phyloP scores from a whole-genome alignment of 768 basidiomycete species.

The Chalciporus chontae region DNA sequence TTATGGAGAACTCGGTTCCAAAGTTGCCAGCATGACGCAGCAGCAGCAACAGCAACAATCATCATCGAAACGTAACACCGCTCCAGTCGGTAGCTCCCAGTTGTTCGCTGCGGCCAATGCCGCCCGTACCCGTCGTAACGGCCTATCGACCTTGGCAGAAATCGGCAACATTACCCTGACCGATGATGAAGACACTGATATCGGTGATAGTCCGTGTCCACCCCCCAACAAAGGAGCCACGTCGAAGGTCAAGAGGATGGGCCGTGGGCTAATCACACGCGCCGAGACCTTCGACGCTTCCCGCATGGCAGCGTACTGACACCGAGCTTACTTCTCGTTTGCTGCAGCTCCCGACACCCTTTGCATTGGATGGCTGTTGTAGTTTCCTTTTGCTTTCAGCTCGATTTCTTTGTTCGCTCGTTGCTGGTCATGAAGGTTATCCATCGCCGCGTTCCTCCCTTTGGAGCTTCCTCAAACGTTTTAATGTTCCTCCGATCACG shows the following conservation, averaged over 20 bases:
- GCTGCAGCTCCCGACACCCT: conserved; percentile 2
- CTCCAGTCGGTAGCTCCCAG: conserved; percentile 49
- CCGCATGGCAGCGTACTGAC: conserved; percentile 47
- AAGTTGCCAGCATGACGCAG: conserved; percentile 32
- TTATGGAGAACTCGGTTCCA: conserved; percentile 71
- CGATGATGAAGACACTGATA: conserved; percentile 74
- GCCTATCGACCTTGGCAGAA: conserved; percentile 62
- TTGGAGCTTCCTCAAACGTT: neutral
- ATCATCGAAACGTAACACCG: conserved; percentile 63
- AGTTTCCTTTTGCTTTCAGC: conserved; percentile 6
- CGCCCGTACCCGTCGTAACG: conserved; percentile 60
- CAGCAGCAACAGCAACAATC: conserved; percentile 40
- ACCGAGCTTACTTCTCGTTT: conserved; percentile 15
- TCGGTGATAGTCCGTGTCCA: conserved; percentile 88
- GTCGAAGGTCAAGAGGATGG: conserved; percentile 57
- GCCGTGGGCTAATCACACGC: conserved; percentile 46
- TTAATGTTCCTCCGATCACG: conserved; percentile 7
- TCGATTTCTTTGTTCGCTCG: conserved; percentile 2
- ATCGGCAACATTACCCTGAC: conserved; percentile 59
- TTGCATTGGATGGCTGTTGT: neutral
- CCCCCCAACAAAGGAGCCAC: conserved; percentile 59
- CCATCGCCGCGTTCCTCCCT: neutral
- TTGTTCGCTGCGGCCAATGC: conserved; percentile 70
- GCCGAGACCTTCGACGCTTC: conserved; percentile 70
- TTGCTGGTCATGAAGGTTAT: conserved; percentile 11